A percentile compares a stretch with the other conserved stretches of the same genome.
Evolutionary conservation across 805 yeast genomes (phyloP).

Genomic region (Saccharomycopsis sp.): DNA sequence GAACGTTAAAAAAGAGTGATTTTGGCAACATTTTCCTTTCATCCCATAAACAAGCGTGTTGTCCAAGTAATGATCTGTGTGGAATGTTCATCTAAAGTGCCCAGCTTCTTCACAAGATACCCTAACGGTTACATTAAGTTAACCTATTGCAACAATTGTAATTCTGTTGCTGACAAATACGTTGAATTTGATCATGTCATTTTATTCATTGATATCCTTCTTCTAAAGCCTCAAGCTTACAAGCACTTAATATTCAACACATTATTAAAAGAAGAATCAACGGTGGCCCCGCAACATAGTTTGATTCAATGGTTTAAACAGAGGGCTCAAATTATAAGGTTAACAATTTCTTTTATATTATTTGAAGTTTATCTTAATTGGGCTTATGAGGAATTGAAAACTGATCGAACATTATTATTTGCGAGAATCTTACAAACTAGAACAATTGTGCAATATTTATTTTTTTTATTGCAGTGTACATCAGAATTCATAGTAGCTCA

Average conservation of each 20-base stretch:
- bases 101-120: constrained; percentile 61
- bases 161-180: constrained; percentile 77
- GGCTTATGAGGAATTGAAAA: constrained; percentile 67
- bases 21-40: too few relatives aligned
- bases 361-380: constrained; percentile 88
- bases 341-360: constrained; percentile 56
- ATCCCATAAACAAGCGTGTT: too few relatives aligned
- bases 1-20: too few relatives aligned
- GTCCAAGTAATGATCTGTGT: constrained; percentile 86
- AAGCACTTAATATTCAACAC: constrained; percentile 80
- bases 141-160: constrained; percentile 69
- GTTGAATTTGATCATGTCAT: constrained; percentile 85
- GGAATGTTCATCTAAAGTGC: constrained; percentile 68
- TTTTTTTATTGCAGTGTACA: constrained; percentile 31
- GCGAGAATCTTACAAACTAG: constrained; percentile 22
- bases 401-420: constrained; percentile 17
- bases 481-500: constrained; percentile 30
- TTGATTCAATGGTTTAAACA: constrained; percentile 22
- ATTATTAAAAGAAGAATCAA: constrained; percentile 25
- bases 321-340: constrained; percentile 33
- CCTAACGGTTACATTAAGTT: constrained; percentile 73
- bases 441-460: constrained; percentile 29
- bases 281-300: background rate
- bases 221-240: constrained; percentile 82
- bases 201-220: constrained; percentile 72